Evolutionary conservation across 2,329 filamentous ascomycete species (phyloP), one percentile per base, ranked within the genome.

Genomic region (Esteya vermicola): DNA sequence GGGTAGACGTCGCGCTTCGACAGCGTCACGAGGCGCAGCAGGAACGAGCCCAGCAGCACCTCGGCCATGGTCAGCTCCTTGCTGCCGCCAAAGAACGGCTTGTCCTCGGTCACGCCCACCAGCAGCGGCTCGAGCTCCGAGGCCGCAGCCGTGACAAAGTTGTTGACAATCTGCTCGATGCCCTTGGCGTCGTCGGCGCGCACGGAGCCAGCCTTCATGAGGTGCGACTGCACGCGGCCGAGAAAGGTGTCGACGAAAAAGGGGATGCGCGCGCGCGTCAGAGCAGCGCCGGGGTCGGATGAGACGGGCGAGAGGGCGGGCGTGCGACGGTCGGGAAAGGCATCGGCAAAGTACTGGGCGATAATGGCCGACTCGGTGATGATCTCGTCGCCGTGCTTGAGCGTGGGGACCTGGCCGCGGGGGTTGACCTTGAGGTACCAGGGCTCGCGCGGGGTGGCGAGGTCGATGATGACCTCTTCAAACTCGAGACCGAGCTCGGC

Each of bases 371-470:
- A 85, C 56, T 91, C 84, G 39, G 72, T 75, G 52, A 91, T 65
- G 54, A 83, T 78, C 46, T 81, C 67, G 45, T 65, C 68, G 46
- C 75, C 67, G 63, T 81, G 80, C 20, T 71, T 68, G 41, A 91
- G 60, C 0, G 75, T 62, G 1, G 85, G 84, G 5, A 91, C 82
- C 4, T 86, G 72, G 13, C 85, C 85, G 42, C 82, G 75, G 48
- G 83, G 82, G 62, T 89, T 88, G 54, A 91, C 62, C 38, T 78
- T 64, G 9, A 91, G 70, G 54, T 89, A 91, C 65, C 78, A 83
- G 28, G 72, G 64, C 22, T 79, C 75, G 9, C 84, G 75, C 0
- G 84, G 83, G 9, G 59, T 69, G 48, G 61, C 57, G 35, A 91
- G 67, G 54, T 89, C 80, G 50, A 93, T 81, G 42, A 75, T 72